These are phyloP conservation scores for Anisogramma anomala DNA, from an alignment of 2,329 filamentous ascomycete genomes.

Conservation along the genomic window DNA sequence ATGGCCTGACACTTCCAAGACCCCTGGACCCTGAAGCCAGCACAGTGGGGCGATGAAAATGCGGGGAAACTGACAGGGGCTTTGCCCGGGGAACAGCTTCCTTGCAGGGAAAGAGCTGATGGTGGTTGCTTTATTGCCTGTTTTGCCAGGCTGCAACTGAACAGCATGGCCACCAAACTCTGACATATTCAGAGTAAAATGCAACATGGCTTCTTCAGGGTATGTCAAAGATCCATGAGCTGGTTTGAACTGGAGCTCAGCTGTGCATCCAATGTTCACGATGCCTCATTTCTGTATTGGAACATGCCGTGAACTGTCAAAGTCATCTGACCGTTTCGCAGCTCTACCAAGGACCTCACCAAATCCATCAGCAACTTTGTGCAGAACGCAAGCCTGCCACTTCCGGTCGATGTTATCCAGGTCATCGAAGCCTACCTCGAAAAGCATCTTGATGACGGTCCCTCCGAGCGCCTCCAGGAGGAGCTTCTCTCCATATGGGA, in stretches of 20 bases:
- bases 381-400: conserved; percentile 41
- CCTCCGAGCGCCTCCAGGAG: conserved; percentile 61
- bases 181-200: not conserved
- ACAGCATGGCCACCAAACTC: conserved; percentile 2
- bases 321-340: conserved; percentile 19
- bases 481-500: conserved; percentile 58
- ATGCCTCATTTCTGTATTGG: not conserved
- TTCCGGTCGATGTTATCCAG: conserved; percentile 53
- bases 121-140: too few species aligned
- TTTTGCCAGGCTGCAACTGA: not conserved
- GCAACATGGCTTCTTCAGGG: conserved; percentile 13
- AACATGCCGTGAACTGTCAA: not conserved
- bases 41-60: not conserved
- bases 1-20: not conserved
- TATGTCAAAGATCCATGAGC: conserved; percentile 3
- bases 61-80: conserved; percentile 1
- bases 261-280: not conserved
- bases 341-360: conserved; percentile 48
- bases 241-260: not conserved
- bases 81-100: conserved; percentile 7
- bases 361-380: conserved; percentile 44
- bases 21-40: not conserved
- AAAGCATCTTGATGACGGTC: conserved; percentile 56
- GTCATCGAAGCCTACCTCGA: conserved; percentile 57
- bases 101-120: too few species aligned